phyloP scores from a whole-genome alignment of 2,329 filamentous ascomycete genomes.

The Hypomyces rosellus region DNA sequence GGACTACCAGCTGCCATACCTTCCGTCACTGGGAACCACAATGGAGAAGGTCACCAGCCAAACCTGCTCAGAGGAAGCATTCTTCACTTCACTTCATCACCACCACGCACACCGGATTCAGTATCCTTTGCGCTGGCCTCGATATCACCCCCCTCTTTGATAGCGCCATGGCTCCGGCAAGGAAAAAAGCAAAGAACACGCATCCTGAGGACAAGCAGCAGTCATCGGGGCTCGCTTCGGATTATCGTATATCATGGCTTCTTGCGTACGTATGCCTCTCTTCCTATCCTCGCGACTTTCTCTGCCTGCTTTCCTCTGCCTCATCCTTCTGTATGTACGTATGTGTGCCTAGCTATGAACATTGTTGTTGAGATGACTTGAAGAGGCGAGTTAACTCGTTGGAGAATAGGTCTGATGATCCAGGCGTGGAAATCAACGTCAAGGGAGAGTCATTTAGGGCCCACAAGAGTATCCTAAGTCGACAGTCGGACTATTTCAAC shows the following conservation, averaged over 20 bases:
- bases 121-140: background rate
- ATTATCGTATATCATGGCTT: constrained; percentile 29
- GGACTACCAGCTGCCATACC: no score
- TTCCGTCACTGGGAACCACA: no score
- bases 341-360: no score
- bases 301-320: background rate
- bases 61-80: background rate
- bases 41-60: background rate
- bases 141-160: background rate
- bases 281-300: background rate
- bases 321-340: no score
- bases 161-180: constrained; percentile 19
- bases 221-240: constrained; percentile 22
- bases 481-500: constrained; percentile 30
- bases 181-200: constrained; percentile 18
- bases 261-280: constrained; percentile 22
- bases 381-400: background rate
- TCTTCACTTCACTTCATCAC: background rate
- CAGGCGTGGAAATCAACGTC: constrained; percentile 23
- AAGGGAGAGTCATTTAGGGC: constrained; percentile 25
- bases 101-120: background rate
- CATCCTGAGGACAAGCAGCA: constrained; percentile 11
- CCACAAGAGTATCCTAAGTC: constrained; percentile 24
- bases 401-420: constrained; percentile 21
- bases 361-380: background rate